These are phyloP conservation scores for Seminavis robusta DNA, from an alignment of 108 stramenopile genomes.

Conservation along the genomic window DNA sequence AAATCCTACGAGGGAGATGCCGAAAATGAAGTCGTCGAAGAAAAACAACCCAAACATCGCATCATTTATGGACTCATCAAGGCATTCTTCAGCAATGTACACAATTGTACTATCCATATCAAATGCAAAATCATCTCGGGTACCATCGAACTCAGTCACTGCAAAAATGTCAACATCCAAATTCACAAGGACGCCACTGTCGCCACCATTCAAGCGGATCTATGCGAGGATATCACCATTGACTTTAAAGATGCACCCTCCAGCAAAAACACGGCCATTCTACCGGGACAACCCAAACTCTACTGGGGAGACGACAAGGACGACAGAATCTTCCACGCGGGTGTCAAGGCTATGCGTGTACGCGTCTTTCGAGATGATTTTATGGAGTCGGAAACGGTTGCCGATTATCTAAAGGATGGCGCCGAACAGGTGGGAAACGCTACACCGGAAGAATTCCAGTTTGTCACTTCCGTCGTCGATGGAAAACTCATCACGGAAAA, in stretches of 20 bases:
- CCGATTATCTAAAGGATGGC: conserved; percentile 73
- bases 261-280: conserved; percentile 51
- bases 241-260: conserved; percentile 77
- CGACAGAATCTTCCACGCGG: conserved; percentile 87
- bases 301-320: conserved; percentile 81
- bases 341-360: conserved; percentile 66
- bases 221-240: conserved; percentile 59
- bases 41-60: conserved; percentile 19
- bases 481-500: conserved; percentile 68
- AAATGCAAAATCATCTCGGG: conserved; percentile 86
- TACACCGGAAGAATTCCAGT: conserved; percentile 77
- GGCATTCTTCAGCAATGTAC: conserved; percentile 60
- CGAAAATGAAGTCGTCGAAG: conserved; percentile 47
- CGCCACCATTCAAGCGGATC: conserved; percentile 81
- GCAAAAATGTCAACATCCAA: conserved; percentile 54
- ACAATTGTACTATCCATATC: conserved; percentile 74
- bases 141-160: conserved; percentile 74
- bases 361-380: conserved; percentile 64
- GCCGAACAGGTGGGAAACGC: conserved; percentile 71
- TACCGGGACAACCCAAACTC: conserved; percentile 28
- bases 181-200: conserved; percentile 68
- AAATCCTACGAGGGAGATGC: conserved; percentile 75
- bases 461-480: conserved; percentile 67
- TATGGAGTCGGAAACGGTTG: conserved; percentile 52
- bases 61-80: conserved; percentile 69